phyloP scores from a whole-genome alignment of 1,284 basidiomycete genomes.

The Pyrrhoderma lamaoense region DNA sequence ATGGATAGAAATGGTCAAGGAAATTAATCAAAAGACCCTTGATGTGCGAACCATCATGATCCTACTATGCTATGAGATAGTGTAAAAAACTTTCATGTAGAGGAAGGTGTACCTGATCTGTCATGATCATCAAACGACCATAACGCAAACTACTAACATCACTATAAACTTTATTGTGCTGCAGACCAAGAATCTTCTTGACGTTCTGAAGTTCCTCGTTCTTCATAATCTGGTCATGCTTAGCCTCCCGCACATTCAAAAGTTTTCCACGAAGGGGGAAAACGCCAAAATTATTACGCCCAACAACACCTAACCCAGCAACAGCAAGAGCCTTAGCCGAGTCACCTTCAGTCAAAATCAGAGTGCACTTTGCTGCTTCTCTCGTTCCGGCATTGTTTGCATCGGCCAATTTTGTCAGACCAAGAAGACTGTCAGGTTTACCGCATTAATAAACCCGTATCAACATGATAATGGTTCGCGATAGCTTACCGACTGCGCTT shows the following conservation, averaged over 20 bases:
- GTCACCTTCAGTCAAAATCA: conserved; percentile 99
- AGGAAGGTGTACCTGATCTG: conserved; percentile 81
- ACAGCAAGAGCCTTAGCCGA: conserved; percentile 97
- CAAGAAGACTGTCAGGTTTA: conserved; percentile 58
- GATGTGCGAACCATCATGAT: conserved; percentile 99
- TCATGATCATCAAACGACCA: conserved; percentile 99
- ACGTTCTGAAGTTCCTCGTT: conserved; percentile 97
- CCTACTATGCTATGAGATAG: conserved; percentile 41
- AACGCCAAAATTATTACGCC: conserved; percentile 95
- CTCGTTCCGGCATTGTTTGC: conserved; percentile 96
- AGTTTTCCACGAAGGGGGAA: conserved; percentile 98
- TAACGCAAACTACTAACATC: conserved; percentile 76
- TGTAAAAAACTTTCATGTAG: neutral
- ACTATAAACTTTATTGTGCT: conserved; percentile 88
- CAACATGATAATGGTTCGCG: too few species aligned
- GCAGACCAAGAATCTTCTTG: conserved; percentile 96
- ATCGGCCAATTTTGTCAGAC: conserved; percentile 91
- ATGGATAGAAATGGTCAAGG: conserved; percentile 95
- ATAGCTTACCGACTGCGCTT: conserved; percentile 74
- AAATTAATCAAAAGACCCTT: conserved; percentile 99
- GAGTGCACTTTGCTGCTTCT: conserved; percentile 78
- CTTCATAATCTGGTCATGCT: conserved; percentile 95
- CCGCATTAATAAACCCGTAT: neutral
- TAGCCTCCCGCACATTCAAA: conserved; percentile 95
- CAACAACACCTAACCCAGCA: conserved; percentile 90